Conservation (phyloP, 1,284 basidiomycete genomes). For the Porodaedalea pini region DNA sequence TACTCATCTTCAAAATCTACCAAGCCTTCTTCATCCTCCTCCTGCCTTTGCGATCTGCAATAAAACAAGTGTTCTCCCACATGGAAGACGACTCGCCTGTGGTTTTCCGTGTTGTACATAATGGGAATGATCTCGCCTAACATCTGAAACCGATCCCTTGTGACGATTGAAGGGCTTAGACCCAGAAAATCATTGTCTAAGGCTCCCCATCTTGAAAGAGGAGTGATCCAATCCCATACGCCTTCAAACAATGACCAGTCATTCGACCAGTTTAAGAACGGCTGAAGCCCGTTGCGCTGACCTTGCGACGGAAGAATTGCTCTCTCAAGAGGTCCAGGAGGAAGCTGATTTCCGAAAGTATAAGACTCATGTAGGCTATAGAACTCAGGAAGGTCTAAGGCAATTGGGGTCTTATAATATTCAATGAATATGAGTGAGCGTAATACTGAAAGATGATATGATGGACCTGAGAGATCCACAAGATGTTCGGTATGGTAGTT, state of each 20-base stretch:
- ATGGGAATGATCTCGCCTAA: slow-evolving; percentile 8
- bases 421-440: too few relatives aligned
- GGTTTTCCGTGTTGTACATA: not conserved
- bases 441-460: not conserved
- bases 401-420: not conserved
- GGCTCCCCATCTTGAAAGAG: slow-evolving; percentile 8
- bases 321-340: not conserved
- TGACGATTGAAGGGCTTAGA: too few relatives aligned
- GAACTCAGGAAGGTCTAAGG: not conserved
- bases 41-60: not conserved
- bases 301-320: not conserved
- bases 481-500: not conserved
- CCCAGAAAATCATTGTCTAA: not conserved
- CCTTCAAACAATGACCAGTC: slow-evolving; percentile 5
- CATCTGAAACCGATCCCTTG: not conserved
- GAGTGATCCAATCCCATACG: not conserved
- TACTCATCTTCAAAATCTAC: not conserved
- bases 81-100: slow-evolving; percentile 1
- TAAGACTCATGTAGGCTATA: not conserved
- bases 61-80: not conserved
- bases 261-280: slow-evolving; percentile 7
- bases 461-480: not conserved
- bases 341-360: too few relatives aligned
- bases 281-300: not conserved
- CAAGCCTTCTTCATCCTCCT: not conserved